These are phyloP conservation scores for Dalbergia cultrata DNA, from an alignment of 306 rosid species.

Conservation along the genomic window DNA sequence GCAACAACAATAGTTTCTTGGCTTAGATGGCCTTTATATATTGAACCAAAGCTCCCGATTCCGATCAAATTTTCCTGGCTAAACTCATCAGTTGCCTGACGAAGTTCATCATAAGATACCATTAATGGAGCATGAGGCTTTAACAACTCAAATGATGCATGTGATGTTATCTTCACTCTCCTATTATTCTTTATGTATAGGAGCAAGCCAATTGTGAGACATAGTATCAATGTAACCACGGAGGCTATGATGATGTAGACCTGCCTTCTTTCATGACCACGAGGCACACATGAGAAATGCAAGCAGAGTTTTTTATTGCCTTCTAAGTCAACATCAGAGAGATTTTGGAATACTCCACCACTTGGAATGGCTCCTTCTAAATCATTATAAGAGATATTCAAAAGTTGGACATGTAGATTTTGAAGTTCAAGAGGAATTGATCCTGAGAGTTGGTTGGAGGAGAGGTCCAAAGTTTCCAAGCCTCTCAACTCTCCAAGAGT, in stretches of 20 bases:
- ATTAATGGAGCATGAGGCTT: conserved; percentile 52
- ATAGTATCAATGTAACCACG: conserved; percentile 43
- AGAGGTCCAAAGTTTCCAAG: no score
- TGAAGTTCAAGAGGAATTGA: no score
- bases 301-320: conserved; percentile 74
- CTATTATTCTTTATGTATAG: conserved; percentile 50
- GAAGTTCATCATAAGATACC: conserved; percentile 70
- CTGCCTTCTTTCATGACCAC: conserved; percentile 39
- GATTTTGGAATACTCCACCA: no score
- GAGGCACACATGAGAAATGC: conserved; percentile 44
- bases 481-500: no score
- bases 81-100: conserved; percentile 68
- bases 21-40: conserved; percentile 64
- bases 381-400: no score
- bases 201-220: conserved; percentile 47
- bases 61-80: conserved; percentile 60
- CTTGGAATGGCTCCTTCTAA: no score
- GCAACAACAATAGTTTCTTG: conserved; percentile 64
- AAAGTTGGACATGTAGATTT: no score
- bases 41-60: conserved; percentile 72
- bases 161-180: conserved; percentile 37
- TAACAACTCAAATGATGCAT: conserved; percentile 14
- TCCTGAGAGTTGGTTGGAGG: no score
- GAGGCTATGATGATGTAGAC: conserved; percentile 38
- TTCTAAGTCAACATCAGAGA: conserved; percentile 60